These are phyloP conservation scores for Scheffersomyces amazonensis DNA, from an alignment of 805 yeast species.

Conservation along the genomic window DNA sequence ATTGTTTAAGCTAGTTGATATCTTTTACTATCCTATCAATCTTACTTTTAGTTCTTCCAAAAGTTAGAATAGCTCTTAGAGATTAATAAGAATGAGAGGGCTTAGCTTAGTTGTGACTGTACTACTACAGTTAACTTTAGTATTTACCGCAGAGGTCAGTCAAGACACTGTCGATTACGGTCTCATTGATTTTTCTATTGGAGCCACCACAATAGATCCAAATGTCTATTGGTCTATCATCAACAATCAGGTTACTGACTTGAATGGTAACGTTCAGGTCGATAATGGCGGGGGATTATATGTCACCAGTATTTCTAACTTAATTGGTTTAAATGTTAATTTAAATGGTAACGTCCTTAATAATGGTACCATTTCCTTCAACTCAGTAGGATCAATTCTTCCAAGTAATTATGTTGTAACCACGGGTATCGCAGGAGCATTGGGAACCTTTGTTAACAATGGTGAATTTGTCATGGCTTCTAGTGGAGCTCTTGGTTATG, in stretches of 20 bases:
- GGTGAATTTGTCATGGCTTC: conserved; percentile 15
- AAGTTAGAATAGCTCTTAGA: no score
- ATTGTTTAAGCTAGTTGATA: no score
- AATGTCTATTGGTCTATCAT: conserved; percentile 16
- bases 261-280: conserved; percentile 10
- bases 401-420: conserved; percentile 11
- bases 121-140: neutral
- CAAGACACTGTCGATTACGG: conserved; percentile 1
- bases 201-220: conserved; percentile 7
- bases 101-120: no score
- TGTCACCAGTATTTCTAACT: conserved; percentile 8
- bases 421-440: conserved; percentile 10
- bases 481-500: conserved; percentile 7
- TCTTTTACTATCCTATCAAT: no score
- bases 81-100: no score
- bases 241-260: conserved; percentile 7
- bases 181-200: conserved; percentile 2
- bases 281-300: conserved; percentile 14
- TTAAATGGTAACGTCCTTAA: conserved; percentile 12
- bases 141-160: neutral
- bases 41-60: no score
- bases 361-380: conserved; percentile 17
- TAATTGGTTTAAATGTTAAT: conserved; percentile 12
- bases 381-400: conserved; percentile 10
- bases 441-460: conserved; percentile 10